These are phyloP conservation scores for Candida sp. DNA, from an alignment of 1,139 yeast genomes.

Conservation along the genomic window DNA sequence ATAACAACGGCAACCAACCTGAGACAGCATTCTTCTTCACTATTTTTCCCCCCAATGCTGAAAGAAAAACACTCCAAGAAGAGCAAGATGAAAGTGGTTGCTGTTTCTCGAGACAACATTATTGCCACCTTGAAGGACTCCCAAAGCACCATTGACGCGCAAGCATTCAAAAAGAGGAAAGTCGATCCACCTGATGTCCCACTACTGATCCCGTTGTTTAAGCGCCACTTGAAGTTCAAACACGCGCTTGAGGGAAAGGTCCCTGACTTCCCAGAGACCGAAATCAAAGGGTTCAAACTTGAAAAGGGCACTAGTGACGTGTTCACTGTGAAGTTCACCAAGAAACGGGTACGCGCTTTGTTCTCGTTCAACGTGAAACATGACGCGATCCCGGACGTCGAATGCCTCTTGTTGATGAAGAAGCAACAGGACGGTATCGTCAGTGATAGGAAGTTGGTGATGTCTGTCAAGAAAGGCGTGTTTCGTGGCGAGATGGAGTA, in stretches of 20 bases:
- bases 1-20: too few relatives aligned
- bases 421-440: constrained; percentile 6
- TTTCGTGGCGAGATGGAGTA: constrained; percentile 11
- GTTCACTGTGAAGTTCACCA: not conserved
- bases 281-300: not conserved
- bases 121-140: not conserved
- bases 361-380: not conserved
- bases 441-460: constrained; percentile 3
- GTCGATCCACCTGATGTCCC: not conserved
- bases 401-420: not conserved
- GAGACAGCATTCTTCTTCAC: too few relatives aligned
- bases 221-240: not conserved
- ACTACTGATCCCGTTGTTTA: not conserved
- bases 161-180: constrained; percentile 1
- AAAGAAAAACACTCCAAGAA: not conserved
- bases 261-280: not conserved
- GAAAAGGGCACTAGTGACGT: not conserved
- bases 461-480: constrained; percentile 8
- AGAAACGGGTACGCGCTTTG: not conserved
- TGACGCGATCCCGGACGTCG: not conserved
- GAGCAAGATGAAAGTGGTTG: not conserved
- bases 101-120: not conserved
- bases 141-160: not conserved
- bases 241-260: not conserved
- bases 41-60: not conserved